Conservation (phyloP, 129 eudicot species). For the Artemisia tridentata region DNA sequence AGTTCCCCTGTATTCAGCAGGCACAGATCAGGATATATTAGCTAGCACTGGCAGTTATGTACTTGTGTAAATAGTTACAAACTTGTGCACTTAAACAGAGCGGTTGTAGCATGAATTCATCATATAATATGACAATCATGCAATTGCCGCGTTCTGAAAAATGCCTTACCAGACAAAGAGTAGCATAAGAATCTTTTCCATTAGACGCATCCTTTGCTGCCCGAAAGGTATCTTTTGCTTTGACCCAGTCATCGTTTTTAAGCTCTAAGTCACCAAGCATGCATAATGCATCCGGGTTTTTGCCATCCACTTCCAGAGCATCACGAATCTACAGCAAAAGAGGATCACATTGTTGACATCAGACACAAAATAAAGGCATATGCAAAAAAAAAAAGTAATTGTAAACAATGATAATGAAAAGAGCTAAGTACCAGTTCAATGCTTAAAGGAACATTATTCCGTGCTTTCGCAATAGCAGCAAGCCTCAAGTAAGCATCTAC, state of each 20-base stretch:
- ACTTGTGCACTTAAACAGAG: background rate
- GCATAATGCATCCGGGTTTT: slow-evolving; percentile 79
- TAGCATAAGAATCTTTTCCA: slow-evolving; percentile 89
- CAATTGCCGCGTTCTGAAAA: background rate
- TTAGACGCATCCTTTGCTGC: slow-evolving; percentile 82
- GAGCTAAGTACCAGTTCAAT: slow-evolving; percentile 68
- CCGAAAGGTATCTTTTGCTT: slow-evolving; percentile 94
- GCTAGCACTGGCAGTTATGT: no score
- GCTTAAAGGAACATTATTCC: slow-evolving; percentile 74
- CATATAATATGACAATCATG: background rate
- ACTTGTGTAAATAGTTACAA: no score
- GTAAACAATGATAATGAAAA: slow-evolving; percentile 14
- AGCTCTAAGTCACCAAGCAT: slow-evolving; percentile 98
- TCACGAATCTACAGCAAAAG: slow-evolving; percentile 60
- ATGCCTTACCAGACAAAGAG: slow-evolving; percentile 76
- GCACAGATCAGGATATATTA: slow-evolving; percentile 21
- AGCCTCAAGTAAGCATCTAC: slow-evolving; percentile 93
- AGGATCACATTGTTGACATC: slow-evolving; percentile 10
- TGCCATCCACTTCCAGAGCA: slow-evolving; percentile 85
- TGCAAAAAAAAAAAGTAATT: background rate
- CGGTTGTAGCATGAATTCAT: background rate
- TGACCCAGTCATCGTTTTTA: slow-evolving; percentile 97
- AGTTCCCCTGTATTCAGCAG: slow-evolving; percentile 68
- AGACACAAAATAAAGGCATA: slow-evolving; percentile 4
- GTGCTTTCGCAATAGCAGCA: slow-evolving; percentile 94